Percentiles rank a stretch among this genome's conserved stretches.
Evolutionary conservation across 495 filamentous ascomycete species (phyloP).

Genomic region (Penicillium simplicissimum): DNA sequence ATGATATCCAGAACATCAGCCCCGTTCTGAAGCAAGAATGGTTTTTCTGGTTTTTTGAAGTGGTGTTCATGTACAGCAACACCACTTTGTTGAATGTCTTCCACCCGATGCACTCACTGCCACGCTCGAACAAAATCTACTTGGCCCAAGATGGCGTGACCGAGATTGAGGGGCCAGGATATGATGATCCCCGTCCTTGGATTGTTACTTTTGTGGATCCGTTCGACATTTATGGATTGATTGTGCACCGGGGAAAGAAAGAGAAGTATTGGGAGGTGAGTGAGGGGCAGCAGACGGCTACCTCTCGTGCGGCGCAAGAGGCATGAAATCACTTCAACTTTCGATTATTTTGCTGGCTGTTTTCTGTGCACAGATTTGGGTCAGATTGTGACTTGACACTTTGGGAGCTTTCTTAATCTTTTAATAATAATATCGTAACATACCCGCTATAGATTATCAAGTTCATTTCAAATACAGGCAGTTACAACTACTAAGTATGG

Average conservation of each 20-base stretch:
- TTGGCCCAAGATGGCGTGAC: conserved; percentile 63
- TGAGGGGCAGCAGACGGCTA: background rate
- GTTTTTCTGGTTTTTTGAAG: conserved; percentile 75
- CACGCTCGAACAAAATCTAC: conserved; percentile 63
- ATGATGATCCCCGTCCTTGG: conserved; percentile 55
- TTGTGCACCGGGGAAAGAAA: conserved; percentile 50
- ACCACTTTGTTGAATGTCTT: conserved; percentile 60
- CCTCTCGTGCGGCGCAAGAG: background rate
- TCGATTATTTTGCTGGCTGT: background rate
- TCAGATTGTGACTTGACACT: background rate
- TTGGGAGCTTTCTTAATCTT: background rate
- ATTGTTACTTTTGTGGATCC: conserved; percentile 63
- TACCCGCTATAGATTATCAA: background rate
- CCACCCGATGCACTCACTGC: conserved; percentile 63
- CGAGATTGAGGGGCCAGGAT: conserved; percentile 65
- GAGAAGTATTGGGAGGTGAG: conserved; percentile 57
- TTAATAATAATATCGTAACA: background rate
- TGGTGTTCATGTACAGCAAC: conserved; percentile 63
- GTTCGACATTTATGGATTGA: conserved; percentile 63
- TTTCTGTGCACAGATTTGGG: background rate
- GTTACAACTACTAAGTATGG: background rate
- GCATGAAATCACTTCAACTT: conserved; percentile 2
- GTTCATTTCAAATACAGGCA: conserved; percentile 20
- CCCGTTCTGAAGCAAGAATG: conserved; percentile 65
- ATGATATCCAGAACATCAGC: conserved; percentile 43